Evolutionary conservation across 2,329 filamentous ascomycete species (phyloP).

Genomic region (Drechslerella coelobrocha): DNA sequence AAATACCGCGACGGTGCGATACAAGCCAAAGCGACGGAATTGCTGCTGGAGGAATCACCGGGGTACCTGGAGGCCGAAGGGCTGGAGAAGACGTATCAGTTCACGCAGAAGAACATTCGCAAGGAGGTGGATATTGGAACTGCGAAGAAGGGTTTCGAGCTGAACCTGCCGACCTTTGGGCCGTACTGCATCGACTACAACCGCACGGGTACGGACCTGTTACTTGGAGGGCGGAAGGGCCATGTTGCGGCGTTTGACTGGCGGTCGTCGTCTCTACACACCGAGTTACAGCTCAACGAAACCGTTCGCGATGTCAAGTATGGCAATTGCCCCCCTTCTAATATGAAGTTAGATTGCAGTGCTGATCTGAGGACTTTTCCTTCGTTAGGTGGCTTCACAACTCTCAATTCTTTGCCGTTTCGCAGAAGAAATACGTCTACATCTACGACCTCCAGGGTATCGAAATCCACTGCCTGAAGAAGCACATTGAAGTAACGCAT

Average conservation of each 20-base stretch:
- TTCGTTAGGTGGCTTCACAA: slow-evolving; percentile 54
- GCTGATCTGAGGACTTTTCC: slow-evolving; percentile 5
- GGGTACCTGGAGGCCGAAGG: slow-evolving; percentile 90
- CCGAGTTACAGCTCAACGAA: slow-evolving; percentile 88
- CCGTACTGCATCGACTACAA: slow-evolving; percentile 91
- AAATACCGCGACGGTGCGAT: slow-evolving; percentile 82
- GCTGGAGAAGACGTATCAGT: slow-evolving; percentile 92
- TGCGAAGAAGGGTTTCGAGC: slow-evolving; percentile 89
- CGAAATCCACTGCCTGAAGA: slow-evolving; percentile 87
- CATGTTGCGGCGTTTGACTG: slow-evolving; percentile 98
- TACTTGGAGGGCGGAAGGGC: slow-evolving; percentile 87
- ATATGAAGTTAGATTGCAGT: not conserved
- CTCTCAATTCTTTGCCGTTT: slow-evolving; percentile 78
- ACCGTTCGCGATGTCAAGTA: slow-evolving; percentile 88
- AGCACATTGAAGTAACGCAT: slow-evolving; percentile 87
- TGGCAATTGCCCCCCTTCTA: slow-evolving; percentile 64
- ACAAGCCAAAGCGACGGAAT: slow-evolving; percentile 92
- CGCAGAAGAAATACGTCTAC: slow-evolving; percentile 95
- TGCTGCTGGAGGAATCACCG: slow-evolving; percentile 82
- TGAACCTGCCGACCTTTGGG: slow-evolving; percentile 80
- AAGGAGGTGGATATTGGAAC: slow-evolving; percentile 78
- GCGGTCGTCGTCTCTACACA: slow-evolving; percentile 87
- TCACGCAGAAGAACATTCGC: slow-evolving; percentile 84
- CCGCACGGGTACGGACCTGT: slow-evolving; percentile 81
- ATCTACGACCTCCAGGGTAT: slow-evolving; percentile 93